These are phyloP conservation scores for Lipomyces yamadae DNA, from an alignment of 805 yeast genomes.

Conservation along the genomic window DNA sequence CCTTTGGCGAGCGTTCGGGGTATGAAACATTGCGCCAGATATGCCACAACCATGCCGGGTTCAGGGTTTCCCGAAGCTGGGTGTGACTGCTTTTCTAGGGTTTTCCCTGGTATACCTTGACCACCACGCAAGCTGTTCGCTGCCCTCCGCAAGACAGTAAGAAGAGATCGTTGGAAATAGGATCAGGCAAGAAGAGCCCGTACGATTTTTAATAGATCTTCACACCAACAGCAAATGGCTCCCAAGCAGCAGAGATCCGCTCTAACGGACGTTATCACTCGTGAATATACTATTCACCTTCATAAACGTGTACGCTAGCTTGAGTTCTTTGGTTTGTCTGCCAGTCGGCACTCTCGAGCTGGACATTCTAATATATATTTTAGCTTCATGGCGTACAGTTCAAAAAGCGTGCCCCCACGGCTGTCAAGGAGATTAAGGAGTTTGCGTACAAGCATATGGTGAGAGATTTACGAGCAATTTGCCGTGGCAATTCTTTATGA, in stretches of 20 bases:
- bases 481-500: not conserved
- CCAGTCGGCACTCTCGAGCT: not conserved
- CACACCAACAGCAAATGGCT: conserved; percentile 46
- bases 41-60: not conserved
- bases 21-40: not conserved
- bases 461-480: conserved; percentile 10
- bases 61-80: no score
- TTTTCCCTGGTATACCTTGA: not conserved
- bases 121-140: not conserved
- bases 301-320: conserved; percentile 90
- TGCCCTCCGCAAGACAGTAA: not conserved
- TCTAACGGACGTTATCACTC: conserved; percentile 98
- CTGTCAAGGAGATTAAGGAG: conserved; percentile 98
- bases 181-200: not conserved
- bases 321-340: no score
- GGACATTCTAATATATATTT: not conserved
- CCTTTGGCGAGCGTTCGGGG: not conserved
- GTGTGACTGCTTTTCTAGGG: not conserved
- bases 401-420: conserved; percentile 99
- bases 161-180: not conserved
- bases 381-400: conserved; percentile 96
- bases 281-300: conserved; percentile 99
- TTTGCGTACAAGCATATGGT: conserved; percentile 96
- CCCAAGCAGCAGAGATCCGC: conserved; percentile 62
- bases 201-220: no score